phyloP scores from a whole-genome alignment of 2,329 filamentous ascomycete genomes.

The Xylariales sp. region DNA sequence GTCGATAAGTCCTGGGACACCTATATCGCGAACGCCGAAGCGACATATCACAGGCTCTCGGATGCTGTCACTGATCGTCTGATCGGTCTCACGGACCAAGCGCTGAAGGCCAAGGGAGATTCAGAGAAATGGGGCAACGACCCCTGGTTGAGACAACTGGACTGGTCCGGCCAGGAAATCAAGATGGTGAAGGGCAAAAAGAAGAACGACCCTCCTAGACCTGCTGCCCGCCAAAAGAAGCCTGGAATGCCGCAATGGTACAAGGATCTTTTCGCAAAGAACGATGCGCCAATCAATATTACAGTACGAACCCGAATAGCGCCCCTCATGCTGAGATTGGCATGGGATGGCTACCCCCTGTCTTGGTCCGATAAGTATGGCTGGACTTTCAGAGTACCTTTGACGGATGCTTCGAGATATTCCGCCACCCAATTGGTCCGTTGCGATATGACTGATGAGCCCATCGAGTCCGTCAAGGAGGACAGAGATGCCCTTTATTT shows the following conservation, averaged over 20 bases:
- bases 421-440: slow-evolving; percentile 64
- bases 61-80: slow-evolving; percentile 75
- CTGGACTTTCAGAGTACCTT: slow-evolving; percentile 82
- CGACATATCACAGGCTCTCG: slow-evolving; percentile 72
- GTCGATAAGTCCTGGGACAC: slow-evolving; percentile 83
- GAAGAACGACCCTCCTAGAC: slow-evolving; percentile 74
- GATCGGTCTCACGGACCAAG: slow-evolving; percentile 68
- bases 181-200: slow-evolving; percentile 89
- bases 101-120: slow-evolving; percentile 67
- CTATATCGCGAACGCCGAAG: slow-evolving; percentile 80
- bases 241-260: slow-evolving; percentile 96
- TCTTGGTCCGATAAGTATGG: slow-evolving; percentile 91
- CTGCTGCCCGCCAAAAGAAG: slow-evolving; percentile 80
- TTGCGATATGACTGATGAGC: slow-evolving; percentile 74
- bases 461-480: slow-evolving; percentile 59
- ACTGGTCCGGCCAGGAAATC: slow-evolving; percentile 92
- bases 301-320: slow-evolving; percentile 85
- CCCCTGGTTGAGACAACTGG: slow-evolving; percentile 87
- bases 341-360: slow-evolving; percentile 86
- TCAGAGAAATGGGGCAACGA: slow-evolving; percentile 68
- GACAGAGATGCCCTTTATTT: slow-evolving; percentile 70
- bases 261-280: slow-evolving; percentile 77
- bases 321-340: slow-evolving; percentile 74
- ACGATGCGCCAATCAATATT: slow-evolving; percentile 64
- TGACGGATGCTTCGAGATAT: slow-evolving; percentile 59